phyloP scores from a whole-genome alignment of 1,139 yeast species.

The Chernovozyma aurita region DNA sequence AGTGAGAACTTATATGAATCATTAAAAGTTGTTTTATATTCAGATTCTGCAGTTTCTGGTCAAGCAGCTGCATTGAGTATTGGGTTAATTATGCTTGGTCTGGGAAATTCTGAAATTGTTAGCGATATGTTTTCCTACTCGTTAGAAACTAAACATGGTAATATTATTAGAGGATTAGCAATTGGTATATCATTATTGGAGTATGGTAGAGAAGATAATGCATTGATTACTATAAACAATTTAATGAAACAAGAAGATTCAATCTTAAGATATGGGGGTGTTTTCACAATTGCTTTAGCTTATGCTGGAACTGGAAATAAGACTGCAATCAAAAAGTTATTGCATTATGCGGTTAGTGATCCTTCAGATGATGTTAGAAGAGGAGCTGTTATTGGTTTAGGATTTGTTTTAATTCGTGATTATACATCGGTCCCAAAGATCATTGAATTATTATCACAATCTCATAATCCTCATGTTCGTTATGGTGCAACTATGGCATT shows the following conservation, averaged over 20 bases:
- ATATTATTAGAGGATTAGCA: constrained; percentile 87
- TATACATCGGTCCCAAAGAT: constrained; percentile 93
- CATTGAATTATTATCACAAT: constrained; percentile 87
- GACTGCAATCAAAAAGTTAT: constrained; percentile 74
- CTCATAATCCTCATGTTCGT: constrained; percentile 97
- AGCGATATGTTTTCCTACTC: constrained; percentile 89
- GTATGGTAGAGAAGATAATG: constrained; percentile 81
- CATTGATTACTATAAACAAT: constrained; percentile 65
- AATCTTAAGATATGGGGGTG: constrained; percentile 92
- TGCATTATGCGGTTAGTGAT: constrained; percentile 94
- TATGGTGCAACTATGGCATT: constrained; percentile 97
- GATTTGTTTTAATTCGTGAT: constrained; percentile 86
- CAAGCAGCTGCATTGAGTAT: constrained; percentile 96
- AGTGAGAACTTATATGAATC: constrained; percentile 75
- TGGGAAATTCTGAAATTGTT: constrained; percentile 71
- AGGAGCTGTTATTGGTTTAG: constrained; percentile 91
- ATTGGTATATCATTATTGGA: constrained; percentile 83
- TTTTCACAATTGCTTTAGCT: constrained; percentile 88
- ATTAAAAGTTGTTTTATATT: constrained; percentile 76
- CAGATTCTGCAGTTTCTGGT: constrained; percentile 92
- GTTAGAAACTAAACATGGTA: constrained; percentile 93
- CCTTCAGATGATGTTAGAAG: constrained; percentile 96
- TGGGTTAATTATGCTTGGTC: constrained; percentile 95
- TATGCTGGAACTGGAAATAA: constrained; percentile 96
- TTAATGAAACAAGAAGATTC: constrained; percentile 75